Conservation (phyloP, 768 basidiomycete genomes). For the Clitopilus hobsonii region DNA sequence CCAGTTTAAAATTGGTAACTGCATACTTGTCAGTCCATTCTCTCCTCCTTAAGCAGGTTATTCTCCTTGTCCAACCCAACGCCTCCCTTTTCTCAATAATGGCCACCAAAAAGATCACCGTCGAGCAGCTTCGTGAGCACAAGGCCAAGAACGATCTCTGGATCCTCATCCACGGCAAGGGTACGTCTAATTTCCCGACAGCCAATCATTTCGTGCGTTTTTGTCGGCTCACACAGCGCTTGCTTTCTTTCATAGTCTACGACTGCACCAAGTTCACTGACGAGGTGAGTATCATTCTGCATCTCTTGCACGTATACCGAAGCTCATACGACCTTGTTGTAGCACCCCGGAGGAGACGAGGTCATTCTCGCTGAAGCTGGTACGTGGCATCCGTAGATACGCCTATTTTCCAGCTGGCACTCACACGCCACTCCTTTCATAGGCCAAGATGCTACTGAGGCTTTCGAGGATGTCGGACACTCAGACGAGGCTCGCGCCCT, state of each 20-base stretch:
- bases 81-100: slow-evolving; percentile 23
- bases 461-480: slow-evolving; percentile 99
- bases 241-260: slow-evolving; percentile 60
- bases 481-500: slow-evolving; percentile 94
- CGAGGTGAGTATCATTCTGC: slow-evolving; percentile 54
- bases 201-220: slow-evolving; percentile 30
- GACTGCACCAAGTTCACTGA: slow-evolving; percentile 91
- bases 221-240: slow-evolving; percentile 22
- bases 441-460: slow-evolving; percentile 96
- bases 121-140: slow-evolving; percentile 77
- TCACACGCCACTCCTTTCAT: slow-evolving; percentile 11
- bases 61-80: slow-evolving; percentile 11
- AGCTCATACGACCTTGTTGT: slow-evolving; percentile 2
- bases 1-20: slow-evolving; percentile 18
- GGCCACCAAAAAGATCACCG: slow-evolving; percentile 53
- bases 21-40: slow-evolving; percentile 17
- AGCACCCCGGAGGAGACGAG: slow-evolving; percentile 99
- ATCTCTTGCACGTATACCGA: slow-evolving; percentile 1
- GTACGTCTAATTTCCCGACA: slow-evolving; percentile 30
- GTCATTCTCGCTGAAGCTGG: slow-evolving; percentile 91
- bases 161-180: slow-evolving; percentile 82
- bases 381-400: slow-evolving; percentile 34
- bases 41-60: slow-evolving; percentile 17
- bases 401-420: slow-evolving; percentile 5
- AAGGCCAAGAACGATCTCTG: slow-evolving; percentile 71